phyloP scores from a whole-genome alignment of 108 stramenopile genomes.

The Cyclotella cryptica region DNA sequence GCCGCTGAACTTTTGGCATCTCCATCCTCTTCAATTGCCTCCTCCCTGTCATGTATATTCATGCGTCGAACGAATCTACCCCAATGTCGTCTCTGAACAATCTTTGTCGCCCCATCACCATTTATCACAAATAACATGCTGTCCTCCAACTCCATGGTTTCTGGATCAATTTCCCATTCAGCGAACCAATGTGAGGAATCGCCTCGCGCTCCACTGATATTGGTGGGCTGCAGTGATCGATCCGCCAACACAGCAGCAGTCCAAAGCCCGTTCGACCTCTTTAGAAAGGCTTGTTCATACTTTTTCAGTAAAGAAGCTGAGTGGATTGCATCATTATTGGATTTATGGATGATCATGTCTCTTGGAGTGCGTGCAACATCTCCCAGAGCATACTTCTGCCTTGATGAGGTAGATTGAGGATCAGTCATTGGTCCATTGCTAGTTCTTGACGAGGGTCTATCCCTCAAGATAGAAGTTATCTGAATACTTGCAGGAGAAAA shows the following conservation, averaged over 20 bases:
- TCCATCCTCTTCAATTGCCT: neutral
- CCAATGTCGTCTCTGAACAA: slow-evolving; percentile 27
- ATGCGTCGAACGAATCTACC: slow-evolving; percentile 20
- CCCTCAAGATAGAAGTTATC: neutral
- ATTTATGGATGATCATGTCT: slow-evolving; percentile 24
- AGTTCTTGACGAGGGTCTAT: neutral
- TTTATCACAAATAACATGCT: slow-evolving; percentile 36
- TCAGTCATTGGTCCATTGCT: neutral
- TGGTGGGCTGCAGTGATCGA: slow-evolving; percentile 16
- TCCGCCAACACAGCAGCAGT: slow-evolving; percentile 4
- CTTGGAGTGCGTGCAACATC: slow-evolving; percentile 27
- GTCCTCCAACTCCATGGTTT: slow-evolving; percentile 24
- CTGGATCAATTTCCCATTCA: slow-evolving; percentile 20
- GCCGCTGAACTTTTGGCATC: too few relatives aligned
- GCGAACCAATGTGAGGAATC: slow-evolving; percentile 22
- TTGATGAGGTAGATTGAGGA: neutral
- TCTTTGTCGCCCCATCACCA: slow-evolving; percentile 27
- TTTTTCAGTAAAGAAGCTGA: slow-evolving; percentile 22
- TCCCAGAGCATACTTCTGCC: slow-evolving; percentile 25
- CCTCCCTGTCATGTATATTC: neutral
- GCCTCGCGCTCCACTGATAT: neutral
- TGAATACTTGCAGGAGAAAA: neutral
- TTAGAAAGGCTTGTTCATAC: slow-evolving; percentile 22
- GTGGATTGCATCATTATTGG: slow-evolving; percentile 18
- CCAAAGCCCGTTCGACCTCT: slow-evolving; percentile 32